A percentile compares a stretch with the other conserved stretches of the same genome.
These are phyloP conservation scores for Amborella trichopoda DNA, from an alignment of 164 flowering plant species.

Conservation along the genomic window DNA sequence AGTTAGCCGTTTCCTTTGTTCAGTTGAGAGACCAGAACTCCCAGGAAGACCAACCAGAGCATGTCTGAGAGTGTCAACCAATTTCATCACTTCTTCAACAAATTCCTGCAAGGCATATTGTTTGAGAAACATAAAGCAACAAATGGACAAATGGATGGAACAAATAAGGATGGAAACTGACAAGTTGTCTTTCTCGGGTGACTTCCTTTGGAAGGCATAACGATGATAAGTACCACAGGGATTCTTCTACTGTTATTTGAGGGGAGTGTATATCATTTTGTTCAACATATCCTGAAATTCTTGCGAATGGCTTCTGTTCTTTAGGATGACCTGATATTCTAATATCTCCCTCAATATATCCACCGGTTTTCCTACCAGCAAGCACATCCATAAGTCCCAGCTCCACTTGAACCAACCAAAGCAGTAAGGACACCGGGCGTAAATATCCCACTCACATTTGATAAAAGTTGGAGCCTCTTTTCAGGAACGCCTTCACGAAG, in stretches of 20 bases:
- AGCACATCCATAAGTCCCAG: constrained; percentile 73
- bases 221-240: constrained; percentile 60
- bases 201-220: constrained; percentile 81
- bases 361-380: constrained; percentile 52
- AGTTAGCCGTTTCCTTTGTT: constrained; percentile 92
- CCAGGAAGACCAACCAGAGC: constrained; percentile 95
- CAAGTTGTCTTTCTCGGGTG: constrained; percentile 62
- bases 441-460: constrained; percentile 74
- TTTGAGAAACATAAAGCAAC: not conserved
- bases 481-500: constrained; percentile 42
- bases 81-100: constrained; percentile 88
- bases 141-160: not conserved
- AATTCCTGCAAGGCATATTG: constrained; percentile 35
- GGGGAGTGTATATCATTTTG: constrained; percentile 75
- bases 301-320: constrained; percentile 84
- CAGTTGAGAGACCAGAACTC: constrained; percentile 83
- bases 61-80: constrained; percentile 43
- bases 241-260: constrained; percentile 52
- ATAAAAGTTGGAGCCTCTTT: constrained; percentile 64
- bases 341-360: constrained; percentile 87
- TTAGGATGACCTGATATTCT: constrained; percentile 81
- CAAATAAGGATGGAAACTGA: constrained; percentile 3
- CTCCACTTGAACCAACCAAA: constrained; percentile 93
- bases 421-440: constrained; percentile 96
- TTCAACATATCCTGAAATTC: constrained; percentile 91